phyloP scores from a whole-genome alignment of 2,329 filamentous ascomycete species.

The Cladosporium sphaerospermum region DNA sequence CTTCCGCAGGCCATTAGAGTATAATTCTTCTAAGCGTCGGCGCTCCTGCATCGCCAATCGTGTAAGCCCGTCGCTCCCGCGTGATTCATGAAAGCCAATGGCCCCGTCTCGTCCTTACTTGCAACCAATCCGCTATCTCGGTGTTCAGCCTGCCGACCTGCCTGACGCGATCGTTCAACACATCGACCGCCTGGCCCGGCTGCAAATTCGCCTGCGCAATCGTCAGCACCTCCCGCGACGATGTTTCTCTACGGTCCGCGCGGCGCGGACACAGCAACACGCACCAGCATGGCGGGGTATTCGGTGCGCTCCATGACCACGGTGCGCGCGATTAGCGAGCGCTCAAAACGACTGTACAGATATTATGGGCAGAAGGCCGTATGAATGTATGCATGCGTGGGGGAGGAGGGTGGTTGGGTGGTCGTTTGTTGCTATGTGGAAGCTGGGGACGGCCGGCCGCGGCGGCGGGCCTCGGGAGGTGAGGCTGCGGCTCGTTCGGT shows the following conservation, averaged over 20 bases:
- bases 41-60: conserved; percentile 64
- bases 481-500: no score
- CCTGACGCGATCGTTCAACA: conserved; percentile 80
- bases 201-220: conserved; percentile 64
- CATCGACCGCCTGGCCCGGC: conserved; percentile 71
- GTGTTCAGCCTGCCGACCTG: conserved; percentile 79
- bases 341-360: background rate
- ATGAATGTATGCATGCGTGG: background rate
- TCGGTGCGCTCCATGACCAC: conserved; percentile 68
- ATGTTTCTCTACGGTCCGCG: conserved; percentile 2
- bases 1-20: conserved; percentile 74
- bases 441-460: no score
- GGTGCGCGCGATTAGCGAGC: conserved; percentile 3
- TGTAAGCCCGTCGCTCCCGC: background rate
- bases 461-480: no score
- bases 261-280: conserved; percentile 29
- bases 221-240: background rate
- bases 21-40: conserved; percentile 82
- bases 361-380: background rate
- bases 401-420: no score
- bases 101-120: conserved; percentile 53
- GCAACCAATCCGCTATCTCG: conserved; percentile 94
- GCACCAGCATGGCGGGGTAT: conserved; percentile 91
- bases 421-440: no score
- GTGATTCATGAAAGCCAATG: conserved; percentile 7